Percentiles rank a stretch among this genome's conserved stretches.
These are phyloP conservation scores for Leonotis leonurus DNA, from an alignment of 257 asterid species.

Conservation along the genomic window DNA sequence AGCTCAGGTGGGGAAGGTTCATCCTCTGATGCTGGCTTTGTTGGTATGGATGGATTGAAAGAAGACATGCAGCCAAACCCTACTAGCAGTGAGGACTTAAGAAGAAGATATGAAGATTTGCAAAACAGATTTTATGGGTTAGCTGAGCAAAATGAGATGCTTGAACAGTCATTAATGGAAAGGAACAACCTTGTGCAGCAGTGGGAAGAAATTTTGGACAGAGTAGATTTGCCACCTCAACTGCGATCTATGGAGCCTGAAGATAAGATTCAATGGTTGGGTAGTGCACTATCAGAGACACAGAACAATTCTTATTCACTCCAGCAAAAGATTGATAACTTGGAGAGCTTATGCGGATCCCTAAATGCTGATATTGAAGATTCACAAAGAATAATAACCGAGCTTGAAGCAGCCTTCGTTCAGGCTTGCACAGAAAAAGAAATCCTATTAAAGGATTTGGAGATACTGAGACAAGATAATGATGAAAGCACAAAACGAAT, in stretches of 20 bases:
- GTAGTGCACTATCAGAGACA: slow-evolving; percentile 57
- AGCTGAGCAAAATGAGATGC: slow-evolving; percentile 99
- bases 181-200: slow-evolving; percentile 83
- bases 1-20: slow-evolving; percentile 50
- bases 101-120: slow-evolving; percentile 75
- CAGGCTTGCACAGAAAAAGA: slow-evolving; percentile 57
- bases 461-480: slow-evolving; percentile 41
- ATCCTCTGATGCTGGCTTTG: slow-evolving; percentile 54
- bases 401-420: slow-evolving; percentile 51
- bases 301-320: slow-evolving; percentile 56
- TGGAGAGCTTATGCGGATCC: slow-evolving; percentile 52
- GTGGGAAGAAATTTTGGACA: slow-evolving; percentile 79
- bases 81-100: slow-evolving; percentile 52
- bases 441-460: slow-evolving; percentile 46
- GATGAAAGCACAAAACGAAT: slow-evolving; percentile 37
- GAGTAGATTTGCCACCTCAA: slow-evolving; percentile 70
- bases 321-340: slow-evolving; percentile 63
- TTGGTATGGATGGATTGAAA: slow-evolving; percentile 53
- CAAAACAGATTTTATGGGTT: slow-evolving; percentile 77
- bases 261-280: slow-evolving; percentile 80
- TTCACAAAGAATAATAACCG: slow-evolving; percentile 49
- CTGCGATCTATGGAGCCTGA: slow-evolving; percentile 80
- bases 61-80: slow-evolving; percentile 47
- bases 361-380: slow-evolving; percentile 55
- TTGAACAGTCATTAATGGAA: slow-evolving; percentile 91